phyloP scores from a whole-genome alignment of 306 rosid genomes.

The Lathyrus oleraceus region DNA sequence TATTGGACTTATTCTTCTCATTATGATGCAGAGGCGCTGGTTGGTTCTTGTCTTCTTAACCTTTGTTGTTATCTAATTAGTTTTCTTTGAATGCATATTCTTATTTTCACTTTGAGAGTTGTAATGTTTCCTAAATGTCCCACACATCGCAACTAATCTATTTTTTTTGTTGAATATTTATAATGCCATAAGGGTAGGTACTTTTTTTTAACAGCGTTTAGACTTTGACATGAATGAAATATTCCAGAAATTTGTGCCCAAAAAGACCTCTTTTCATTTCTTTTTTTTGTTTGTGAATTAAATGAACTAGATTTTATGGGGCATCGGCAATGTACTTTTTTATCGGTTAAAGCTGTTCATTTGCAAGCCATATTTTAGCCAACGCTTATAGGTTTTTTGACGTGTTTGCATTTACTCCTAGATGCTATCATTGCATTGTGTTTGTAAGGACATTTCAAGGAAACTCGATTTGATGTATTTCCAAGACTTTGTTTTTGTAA shows the following conservation, averaged over 20 bases:
- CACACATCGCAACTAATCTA: not conserved
- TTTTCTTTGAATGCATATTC: not conserved
- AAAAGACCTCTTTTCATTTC: not conserved
- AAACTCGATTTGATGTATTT: not conserved
- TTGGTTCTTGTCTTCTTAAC: slow-evolving; percentile 45
- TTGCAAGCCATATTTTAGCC: slow-evolving; percentile 23
- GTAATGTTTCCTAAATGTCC: slow-evolving; percentile 9
- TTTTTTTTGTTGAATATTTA: not conserved
- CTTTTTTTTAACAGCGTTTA: not conserved
- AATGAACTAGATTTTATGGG: slow-evolving; percentile 6
- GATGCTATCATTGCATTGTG: not conserved
- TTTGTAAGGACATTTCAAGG: slow-evolving; percentile 17
- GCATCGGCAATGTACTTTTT: not conserved
- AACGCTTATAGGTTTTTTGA: not conserved
- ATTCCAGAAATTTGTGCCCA: slow-evolving; percentile 23
- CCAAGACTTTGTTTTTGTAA: not conserved
- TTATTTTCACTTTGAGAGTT: slow-evolving; percentile 21
- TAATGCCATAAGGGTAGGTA: not conserved
- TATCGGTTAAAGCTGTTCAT: slow-evolving; percentile 9
- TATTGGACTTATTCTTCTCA: slow-evolving; percentile 73
- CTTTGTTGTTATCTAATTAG: slow-evolving; percentile 28
- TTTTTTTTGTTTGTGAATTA: not conserved
- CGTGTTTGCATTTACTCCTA: not conserved
- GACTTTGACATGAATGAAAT: slow-evolving; percentile 14
- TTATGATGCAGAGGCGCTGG: slow-evolving; percentile 64